phyloP scores from a whole-genome alignment of 2,329 filamentous ascomycete species.

The Pseudodiploospora longispora region DNA sequence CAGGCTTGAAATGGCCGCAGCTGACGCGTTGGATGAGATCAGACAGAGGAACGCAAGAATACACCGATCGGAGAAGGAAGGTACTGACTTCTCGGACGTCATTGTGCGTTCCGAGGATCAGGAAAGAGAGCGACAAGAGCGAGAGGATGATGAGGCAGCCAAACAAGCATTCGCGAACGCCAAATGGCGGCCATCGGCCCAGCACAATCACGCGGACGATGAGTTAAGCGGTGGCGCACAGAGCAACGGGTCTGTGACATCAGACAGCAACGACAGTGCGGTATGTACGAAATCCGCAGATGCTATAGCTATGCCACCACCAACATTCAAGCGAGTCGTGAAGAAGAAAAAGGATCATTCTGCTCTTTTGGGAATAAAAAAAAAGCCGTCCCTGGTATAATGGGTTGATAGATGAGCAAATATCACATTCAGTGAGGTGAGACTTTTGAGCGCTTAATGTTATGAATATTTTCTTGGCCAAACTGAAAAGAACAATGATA shows the following conservation, averaged over 20 bases:
- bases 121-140: constrained; percentile 58
- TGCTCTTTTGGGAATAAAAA: constrained; percentile 77
- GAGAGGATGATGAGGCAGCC: constrained; percentile 77
- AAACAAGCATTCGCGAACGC: constrained; percentile 65
- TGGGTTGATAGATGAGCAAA: not conserved
- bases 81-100: constrained; percentile 50
- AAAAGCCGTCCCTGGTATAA: constrained; percentile 57
- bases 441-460: no score
- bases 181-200: constrained; percentile 31
- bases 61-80: constrained; percentile 65
- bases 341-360: constrained; percentile 84
- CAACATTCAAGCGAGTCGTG: constrained; percentile 64
- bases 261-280: constrained; percentile 8
- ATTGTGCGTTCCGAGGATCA: constrained; percentile 48
- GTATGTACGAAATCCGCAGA: constrained; percentile 13
- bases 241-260: constrained; percentile 11
- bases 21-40: constrained; percentile 93
- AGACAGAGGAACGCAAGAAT: constrained; percentile 82
- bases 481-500: no score
- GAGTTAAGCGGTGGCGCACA: constrained; percentile 16
- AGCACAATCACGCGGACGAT: constrained; percentile 29
- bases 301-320: constrained; percentile 31
- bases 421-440: no score
- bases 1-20: constrained; percentile 91
- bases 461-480: no score